Evolutionary conservation across 192 early-diverging fungal genomes (phyloP).

Genomic region (Backusella circina): DNA sequence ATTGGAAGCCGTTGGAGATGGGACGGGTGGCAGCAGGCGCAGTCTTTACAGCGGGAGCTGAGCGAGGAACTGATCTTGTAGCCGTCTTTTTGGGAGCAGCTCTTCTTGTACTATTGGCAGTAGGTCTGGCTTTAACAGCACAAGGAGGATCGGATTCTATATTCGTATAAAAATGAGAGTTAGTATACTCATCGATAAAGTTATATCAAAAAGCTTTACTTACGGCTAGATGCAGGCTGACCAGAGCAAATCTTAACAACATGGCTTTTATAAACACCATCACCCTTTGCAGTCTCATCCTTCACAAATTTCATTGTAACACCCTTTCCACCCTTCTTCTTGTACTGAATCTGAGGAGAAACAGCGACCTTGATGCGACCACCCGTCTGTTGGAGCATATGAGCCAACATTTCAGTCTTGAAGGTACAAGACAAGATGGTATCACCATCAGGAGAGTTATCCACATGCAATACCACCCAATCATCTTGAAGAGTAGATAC

Average conservation of each 20-base stretch:
- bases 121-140: conserved; percentile 24
- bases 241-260: conserved; percentile 60
- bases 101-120: not conserved
- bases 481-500: conserved; percentile 71
- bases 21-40: not conserved
- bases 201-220: not conserved
- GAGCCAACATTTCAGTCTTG: conserved; percentile 72
- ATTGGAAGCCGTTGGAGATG: conserved; percentile 1
- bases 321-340: conserved; percentile 69
- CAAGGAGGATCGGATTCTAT: conserved; percentile 30
- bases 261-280: conserved; percentile 68
- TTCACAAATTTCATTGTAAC: conserved; percentile 74
- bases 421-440: conserved; percentile 60
- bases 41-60: not conserved
- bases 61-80: not conserved
- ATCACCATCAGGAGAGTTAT: conserved; percentile 55
- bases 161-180: not conserved
- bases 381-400: conserved; percentile 54
- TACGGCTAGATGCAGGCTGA: conserved; percentile 54
- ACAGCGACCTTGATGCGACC: conserved; percentile 59
- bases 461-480: conserved; percentile 64
- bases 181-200: not conserved
- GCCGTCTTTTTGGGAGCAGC: conserved; percentile 1
- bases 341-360: conserved; percentile 55
- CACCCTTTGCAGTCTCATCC: conserved; percentile 51